Conservation (phyloP, 2,329 filamentous ascomycete genomes). For the Raffaelea deltoideospora region DNA sequence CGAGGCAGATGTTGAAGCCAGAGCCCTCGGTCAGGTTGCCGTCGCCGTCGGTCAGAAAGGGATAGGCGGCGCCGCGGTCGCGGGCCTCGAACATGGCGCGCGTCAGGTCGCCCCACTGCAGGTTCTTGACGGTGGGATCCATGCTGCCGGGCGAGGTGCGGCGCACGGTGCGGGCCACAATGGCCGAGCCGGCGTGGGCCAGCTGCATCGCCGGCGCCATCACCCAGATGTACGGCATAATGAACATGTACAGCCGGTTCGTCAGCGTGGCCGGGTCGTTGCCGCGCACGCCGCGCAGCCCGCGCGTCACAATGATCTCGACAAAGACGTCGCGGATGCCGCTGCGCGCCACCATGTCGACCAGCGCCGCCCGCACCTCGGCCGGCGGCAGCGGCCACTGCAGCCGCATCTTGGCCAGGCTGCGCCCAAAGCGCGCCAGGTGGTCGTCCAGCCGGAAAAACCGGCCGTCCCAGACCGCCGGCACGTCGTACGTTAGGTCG, state of each 20-base stretch:
- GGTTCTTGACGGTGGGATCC: constrained; percentile 36
- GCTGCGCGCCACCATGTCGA: constrained; percentile 28
- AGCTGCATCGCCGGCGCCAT: constrained; percentile 29
- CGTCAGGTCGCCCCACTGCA: constrained; percentile 33
- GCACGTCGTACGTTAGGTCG: constrained; percentile 37
- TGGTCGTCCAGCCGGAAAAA: constrained; percentile 37
- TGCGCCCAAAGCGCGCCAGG: constrained; percentile 24
- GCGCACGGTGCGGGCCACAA: constrained; percentile 13
- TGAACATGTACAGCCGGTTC: constrained; percentile 30
- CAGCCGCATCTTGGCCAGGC: constrained; percentile 29
- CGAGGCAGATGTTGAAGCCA: constrained; percentile 23
- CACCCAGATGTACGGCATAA: constrained; percentile 33
- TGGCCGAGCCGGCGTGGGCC: constrained; percentile 26
- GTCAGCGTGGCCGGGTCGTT: constrained; percentile 15
- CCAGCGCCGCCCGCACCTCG: constrained; percentile 21
- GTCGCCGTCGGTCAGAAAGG: constrained; percentile 34
- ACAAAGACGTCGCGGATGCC: constrained; percentile 34
- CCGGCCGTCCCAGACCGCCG: constrained; percentile 33
- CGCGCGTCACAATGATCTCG: constrained; percentile 34
- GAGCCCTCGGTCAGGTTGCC: constrained; percentile 31
- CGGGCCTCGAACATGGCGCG: constrained; percentile 26
- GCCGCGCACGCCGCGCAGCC: constrained; percentile 24
- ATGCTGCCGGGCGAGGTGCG: constrained; percentile 26
- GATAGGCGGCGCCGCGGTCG: constrained; percentile 29
- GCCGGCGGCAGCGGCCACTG: constrained; percentile 23